Conservation (phyloP, 805 yeast species). For the Metschnikowia vanudenii region DNA sequence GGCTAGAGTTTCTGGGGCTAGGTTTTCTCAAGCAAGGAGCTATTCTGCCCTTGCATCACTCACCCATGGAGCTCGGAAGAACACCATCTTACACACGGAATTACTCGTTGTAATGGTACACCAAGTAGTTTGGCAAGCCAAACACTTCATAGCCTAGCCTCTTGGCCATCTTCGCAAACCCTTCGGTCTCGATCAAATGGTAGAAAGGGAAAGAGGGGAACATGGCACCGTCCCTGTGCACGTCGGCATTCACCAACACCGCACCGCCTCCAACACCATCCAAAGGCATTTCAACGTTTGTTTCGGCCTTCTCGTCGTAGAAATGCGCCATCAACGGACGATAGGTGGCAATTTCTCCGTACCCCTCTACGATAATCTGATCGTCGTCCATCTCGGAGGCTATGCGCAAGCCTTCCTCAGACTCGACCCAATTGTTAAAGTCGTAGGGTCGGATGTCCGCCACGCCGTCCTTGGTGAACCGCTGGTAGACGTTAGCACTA, state of each 20-base stretch:
- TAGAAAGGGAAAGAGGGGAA: conserved; percentile 98
- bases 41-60: not conserved
- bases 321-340: conserved; percentile 92
- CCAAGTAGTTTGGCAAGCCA: conserved; percentile 93
- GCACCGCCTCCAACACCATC: conserved; percentile 99
- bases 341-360: conserved; percentile 88
- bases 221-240: conserved; percentile 99
- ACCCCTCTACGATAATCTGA: conserved; percentile 94
- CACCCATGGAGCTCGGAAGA: not conserved
- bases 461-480: conserved; percentile 61
- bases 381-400: conserved; percentile 77
- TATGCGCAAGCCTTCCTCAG: conserved; percentile 72
- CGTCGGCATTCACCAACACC: conserved; percentile 92
- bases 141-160: conserved; percentile 85
- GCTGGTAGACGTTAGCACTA: conserved; percentile 91
- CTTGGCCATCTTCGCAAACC: conserved; percentile 98
- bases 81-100: not conserved
- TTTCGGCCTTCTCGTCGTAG: conserved; percentile 64
- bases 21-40: too few relatives aligned
- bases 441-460: conserved; percentile 83
- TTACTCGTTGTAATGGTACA: conserved; percentile 84
- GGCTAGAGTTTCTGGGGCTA: too few relatives aligned
- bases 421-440: conserved; percentile 92
- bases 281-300: conserved; percentile 68
- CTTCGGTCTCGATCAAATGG: conserved; percentile 95